phyloP scores from a whole-genome alignment of 768 basidiomycete species.

The Pisolithus microcarpus region DNA sequence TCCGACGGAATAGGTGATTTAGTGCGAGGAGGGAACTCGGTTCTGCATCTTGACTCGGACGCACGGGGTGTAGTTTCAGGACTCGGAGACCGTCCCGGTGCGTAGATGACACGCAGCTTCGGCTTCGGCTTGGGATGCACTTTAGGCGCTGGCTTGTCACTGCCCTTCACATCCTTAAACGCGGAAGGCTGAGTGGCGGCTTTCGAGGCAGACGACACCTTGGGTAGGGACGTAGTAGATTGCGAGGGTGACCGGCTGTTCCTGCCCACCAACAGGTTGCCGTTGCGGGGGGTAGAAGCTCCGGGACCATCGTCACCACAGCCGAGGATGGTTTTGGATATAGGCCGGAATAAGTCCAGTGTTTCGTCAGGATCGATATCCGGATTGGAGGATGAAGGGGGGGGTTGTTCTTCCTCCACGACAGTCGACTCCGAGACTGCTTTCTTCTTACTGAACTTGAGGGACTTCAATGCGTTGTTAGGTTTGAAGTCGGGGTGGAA shows the following conservation, averaged over 20 bases:
- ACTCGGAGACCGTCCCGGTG: slow-evolving; percentile 5
- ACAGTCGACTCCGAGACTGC: neutral
- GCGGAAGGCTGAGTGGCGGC: neutral
- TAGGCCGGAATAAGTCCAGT: slow-evolving; percentile 16
- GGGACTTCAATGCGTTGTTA: slow-evolving; percentile 3
- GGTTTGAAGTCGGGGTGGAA: slow-evolving; percentile 22
- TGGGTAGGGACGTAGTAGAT: neutral
- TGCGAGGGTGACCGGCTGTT: too few relatives aligned
- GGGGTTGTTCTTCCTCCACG: slow-evolving; percentile 2
- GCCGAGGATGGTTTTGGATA: slow-evolving; percentile 14
- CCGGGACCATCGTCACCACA: neutral
- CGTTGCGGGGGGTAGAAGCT: neutral
- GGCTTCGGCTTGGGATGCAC: slow-evolving; percentile 14
- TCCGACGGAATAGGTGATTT: slow-evolving; percentile 5
- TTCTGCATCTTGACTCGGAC: neutral
- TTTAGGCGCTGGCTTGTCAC: neutral
- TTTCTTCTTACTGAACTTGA: slow-evolving; percentile 34
- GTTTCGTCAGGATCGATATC: slow-evolving; percentile 8
- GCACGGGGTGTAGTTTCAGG: slow-evolving; percentile 15
- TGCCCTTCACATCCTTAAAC: neutral
- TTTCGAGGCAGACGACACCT: slow-evolving; percentile 5
- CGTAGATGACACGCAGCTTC: slow-evolving; percentile 7
- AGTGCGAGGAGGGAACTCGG: neutral
- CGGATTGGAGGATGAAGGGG: slow-evolving; percentile 16
- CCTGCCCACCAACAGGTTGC: too few relatives aligned